phyloP scores from a whole-genome alignment of 805 yeast species.

The Lipomyces sp. region DNA sequence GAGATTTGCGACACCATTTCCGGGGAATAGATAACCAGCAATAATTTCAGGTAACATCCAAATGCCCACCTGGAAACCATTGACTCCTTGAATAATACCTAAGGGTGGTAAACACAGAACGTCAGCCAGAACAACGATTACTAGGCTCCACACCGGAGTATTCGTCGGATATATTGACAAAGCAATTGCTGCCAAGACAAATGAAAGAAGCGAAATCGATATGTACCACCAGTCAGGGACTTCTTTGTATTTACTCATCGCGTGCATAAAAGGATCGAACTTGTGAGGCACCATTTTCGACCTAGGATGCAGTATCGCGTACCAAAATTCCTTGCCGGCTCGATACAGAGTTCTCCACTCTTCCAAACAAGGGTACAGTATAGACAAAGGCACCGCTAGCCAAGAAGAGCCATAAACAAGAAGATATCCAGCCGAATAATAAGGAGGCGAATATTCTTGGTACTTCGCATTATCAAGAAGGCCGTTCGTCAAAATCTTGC shows the following conservation, averaged over 20 bases:
- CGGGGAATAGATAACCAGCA: slow-evolving; percentile 68
- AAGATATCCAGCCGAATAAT: slow-evolving; percentile 55
- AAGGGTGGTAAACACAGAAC: slow-evolving; percentile 52
- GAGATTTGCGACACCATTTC: slow-evolving; percentile 65
- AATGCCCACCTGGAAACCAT: slow-evolving; percentile 57
- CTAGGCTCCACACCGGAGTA: slow-evolving; percentile 67
- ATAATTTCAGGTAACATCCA: slow-evolving; percentile 57
- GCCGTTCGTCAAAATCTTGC: slow-evolving; percentile 52
- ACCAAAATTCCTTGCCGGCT: neutral
- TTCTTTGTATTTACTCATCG: slow-evolving; percentile 61
- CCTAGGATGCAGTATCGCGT: neutral
- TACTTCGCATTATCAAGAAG: slow-evolving; percentile 55
- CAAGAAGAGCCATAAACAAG: slow-evolving; percentile 59
- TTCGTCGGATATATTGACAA: slow-evolving; percentile 51
- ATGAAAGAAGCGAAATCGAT: slow-evolving; percentile 52
- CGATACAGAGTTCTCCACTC: slow-evolving; percentile 42
- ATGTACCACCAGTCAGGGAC: slow-evolving; percentile 54
- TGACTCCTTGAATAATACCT: slow-evolving; percentile 67
- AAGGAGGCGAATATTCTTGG: slow-evolving; percentile 65
- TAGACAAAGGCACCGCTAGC: slow-evolving; percentile 57
- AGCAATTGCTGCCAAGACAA: slow-evolving; percentile 41
- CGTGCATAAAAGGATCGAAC: slow-evolving; percentile 51
- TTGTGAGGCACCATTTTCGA: neutral
- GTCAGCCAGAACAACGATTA: slow-evolving; percentile 49
- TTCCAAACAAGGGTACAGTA: slow-evolving; percentile 53